These are phyloP conservation scores for Beauveria scarabaeidicola DNA, from an alignment of 2,329 filamentous ascomycete genomes.

Conservation along the genomic window DNA sequence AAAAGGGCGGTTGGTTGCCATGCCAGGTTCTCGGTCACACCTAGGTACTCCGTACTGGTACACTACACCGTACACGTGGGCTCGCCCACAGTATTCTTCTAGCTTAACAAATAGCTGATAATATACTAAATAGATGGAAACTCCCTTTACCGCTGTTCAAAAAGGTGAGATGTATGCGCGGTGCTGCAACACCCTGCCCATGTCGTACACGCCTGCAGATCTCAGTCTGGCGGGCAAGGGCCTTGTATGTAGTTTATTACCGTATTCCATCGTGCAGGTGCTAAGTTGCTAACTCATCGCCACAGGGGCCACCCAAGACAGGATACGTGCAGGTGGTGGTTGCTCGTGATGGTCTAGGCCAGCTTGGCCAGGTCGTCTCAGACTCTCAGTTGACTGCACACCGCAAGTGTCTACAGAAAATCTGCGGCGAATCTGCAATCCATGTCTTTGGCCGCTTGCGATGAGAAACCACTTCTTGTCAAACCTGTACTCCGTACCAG, in stretches of 20 bases:
- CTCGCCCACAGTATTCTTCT: not conserved
- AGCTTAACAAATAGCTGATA: not conserved
- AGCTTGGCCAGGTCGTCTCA: not conserved
- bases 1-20: not conserved
- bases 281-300: not conserved
- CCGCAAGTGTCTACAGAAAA: not conserved
- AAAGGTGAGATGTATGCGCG: not conserved
- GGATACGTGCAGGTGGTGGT: not conserved
- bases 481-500: no score
- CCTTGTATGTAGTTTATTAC: not conserved
- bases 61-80: not conserved
- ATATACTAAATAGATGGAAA: not conserved
- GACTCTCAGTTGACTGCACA: not conserved
- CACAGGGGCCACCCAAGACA: no score
- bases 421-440: not conserved
- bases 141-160: not conserved
- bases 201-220: not conserved
- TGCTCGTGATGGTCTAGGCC: not conserved
- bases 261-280: not conserved
- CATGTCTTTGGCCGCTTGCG: no score
- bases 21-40: not conserved
- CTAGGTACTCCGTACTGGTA: no score
- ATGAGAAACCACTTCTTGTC: no score
- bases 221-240: not conserved
- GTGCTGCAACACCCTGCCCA: not conserved